Base-by-base conservation (phyloP, 164 flowering plant species). In the Aristolochia californica region DNA sequence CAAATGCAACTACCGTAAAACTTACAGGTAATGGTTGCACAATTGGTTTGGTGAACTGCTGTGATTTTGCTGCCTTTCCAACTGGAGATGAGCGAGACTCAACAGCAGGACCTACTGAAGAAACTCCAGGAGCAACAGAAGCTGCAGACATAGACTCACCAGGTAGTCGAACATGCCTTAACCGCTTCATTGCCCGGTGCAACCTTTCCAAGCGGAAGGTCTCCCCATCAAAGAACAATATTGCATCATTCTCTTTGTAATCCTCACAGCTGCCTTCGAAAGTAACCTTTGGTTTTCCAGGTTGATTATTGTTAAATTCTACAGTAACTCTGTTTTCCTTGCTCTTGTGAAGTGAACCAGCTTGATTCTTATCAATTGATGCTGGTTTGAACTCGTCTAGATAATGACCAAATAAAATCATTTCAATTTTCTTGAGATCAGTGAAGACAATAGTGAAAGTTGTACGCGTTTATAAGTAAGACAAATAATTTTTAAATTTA, bases 131-230 rank as follows among this genome's bases (percentile, higher is more conserved):
- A 7, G 47, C 22, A 9, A 56, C 7, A 21, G 58, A 23, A 56
- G 68, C 68, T n/a, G 74, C 47, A 21, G 81, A 78, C 5, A 78
- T 67, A 38, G 83, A 77, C 57, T 87, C 95, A 4, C 95, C 93
- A 38, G 82, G 85, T 48, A 52, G 38, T 12, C 87, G 74, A 18
- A 76, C 68, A 74, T 80, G 88, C 57, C 93, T 71, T 66, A 91
- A 76, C 61, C 91, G 77, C 77, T 91, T 91, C n/a, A 91, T 90
- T 3, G 96, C 84, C 17, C 96, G 79, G 57, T 88, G 95, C 59
- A 91, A 72, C 22, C 95, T 70, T 68, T 91, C 98, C 59, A 91
- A 69, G 44, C 88, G 81, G 65, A 91, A 80, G 0, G 77, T 74
- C 67, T 77, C 67, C 2, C 96, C 91, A 58, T 91, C 98, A 57